Base-by-base conservation (phyloP, 1,284 basidiomycete genomes). In the Ganoderma lingzhi region DNA sequence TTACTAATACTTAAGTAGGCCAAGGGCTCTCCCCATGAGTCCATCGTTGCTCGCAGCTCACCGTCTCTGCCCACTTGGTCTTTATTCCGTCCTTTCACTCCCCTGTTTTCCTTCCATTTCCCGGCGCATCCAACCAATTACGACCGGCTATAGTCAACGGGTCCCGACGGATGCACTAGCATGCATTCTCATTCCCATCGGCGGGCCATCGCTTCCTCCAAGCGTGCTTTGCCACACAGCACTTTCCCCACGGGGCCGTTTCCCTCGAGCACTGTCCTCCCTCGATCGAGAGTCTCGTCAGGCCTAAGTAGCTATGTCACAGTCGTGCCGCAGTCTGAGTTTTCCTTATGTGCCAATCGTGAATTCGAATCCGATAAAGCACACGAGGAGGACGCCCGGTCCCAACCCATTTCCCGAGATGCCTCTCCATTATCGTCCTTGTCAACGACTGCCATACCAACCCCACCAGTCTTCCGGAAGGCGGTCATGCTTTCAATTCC, bases 231-330 rank as follows among this genome's bases (percentile, higher is more conserved):
- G 30, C 15, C 30, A 55, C 51, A 14, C 30, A 4, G 2, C 53
- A n/a, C 53, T 32, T 55, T 56, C 55, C 55, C 55, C 55, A 56
- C 55, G 55, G 55, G 55, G 30, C 14, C 10, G 10, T 56, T 56
- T 28, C 17, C 55, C 14, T 35, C 30, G 23, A 23, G 23, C 23
- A 12, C 17, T 1, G 10, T 51, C 28, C 6, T 35, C 35, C 48
- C 39, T 41, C 39, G 39, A 41, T n/a, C 48, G 35, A 35, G 35
- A 35, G 35, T 28, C 10, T 23, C 48, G 23, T 14, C 48, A 51
- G n/a, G 45, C 45, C 17, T 45, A 15, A 41, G 6, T 6, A 19
- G 14, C 4, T 19, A 44, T 44, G 42, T 23, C 15, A 12, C 30
- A 19, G 6, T 6, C 23, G 19, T 32, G 53, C 23, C 3, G 10